These are phyloP conservation scores for Phytopythium ostracodes DNA, from an alignment of 352 stramenopile species.

Conservation along the genomic window DNA sequence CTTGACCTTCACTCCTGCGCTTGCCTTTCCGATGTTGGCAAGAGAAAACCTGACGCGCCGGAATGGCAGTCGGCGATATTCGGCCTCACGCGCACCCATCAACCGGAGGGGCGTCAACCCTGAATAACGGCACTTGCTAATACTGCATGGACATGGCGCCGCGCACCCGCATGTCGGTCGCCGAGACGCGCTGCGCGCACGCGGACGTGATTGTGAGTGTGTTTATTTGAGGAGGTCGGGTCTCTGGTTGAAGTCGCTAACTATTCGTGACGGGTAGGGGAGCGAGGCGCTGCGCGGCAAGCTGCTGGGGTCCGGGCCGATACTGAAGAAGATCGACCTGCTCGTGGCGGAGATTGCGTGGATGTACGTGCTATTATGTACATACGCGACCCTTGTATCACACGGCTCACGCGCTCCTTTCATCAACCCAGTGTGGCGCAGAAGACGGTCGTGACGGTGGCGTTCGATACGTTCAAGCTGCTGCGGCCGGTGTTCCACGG, in stretches of 20 bases:
- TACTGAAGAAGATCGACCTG: slow-evolving; percentile 45
- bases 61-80: neutral
- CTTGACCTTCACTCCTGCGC: neutral
- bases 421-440: slow-evolving; percentile 18
- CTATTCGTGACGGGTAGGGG: slow-evolving; percentile 14
- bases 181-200: slow-evolving; percentile 23
- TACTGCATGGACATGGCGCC: neutral
- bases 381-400: neutral
- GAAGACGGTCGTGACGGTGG: slow-evolving; percentile 30
- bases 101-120: neutral
- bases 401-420: neutral
- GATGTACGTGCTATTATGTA: slow-evolving; percentile 8
- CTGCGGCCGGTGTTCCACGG: slow-evolving; percentile 31
- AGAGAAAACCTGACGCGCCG: neutral
- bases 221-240: neutral
- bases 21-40: neutral
- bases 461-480: slow-evolving; percentile 42
- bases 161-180: slow-evolving; percentile 15
- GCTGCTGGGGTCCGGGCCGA: slow-evolving; percentile 39
- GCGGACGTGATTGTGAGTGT: slow-evolving; percentile 19
- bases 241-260: neutral
- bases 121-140: no score
- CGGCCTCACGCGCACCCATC: neutral
- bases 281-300: slow-evolving; percentile 46
- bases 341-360: slow-evolving; percentile 9